Conservation (phyloP, 192 early-diverging fungal genomes). For the Gaertneriomyces sp. region DNA sequence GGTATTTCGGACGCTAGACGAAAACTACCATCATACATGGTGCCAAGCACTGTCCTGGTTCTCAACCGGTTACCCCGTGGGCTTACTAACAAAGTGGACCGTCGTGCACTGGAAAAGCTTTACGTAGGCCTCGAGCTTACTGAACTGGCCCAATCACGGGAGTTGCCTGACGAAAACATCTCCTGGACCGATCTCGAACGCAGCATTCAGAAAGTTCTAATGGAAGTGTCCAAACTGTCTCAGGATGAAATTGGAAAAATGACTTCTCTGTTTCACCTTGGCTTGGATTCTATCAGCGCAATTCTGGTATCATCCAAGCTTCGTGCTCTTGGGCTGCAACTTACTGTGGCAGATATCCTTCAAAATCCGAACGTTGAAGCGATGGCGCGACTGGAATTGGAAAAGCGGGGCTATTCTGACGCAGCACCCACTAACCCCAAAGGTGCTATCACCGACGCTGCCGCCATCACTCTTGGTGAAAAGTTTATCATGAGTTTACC, state of each 20-base stretch:
- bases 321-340: constrained; percentile 1
- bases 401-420: not conserved
- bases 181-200: constrained; percentile 1
- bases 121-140: constrained; percentile 1
- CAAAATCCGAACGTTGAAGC: constrained; percentile 8
- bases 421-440: too few species aligned
- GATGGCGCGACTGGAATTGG: constrained; percentile 5
- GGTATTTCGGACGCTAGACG: not conserved
- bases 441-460: not conserved
- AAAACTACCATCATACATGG: constrained; percentile 15
- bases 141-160: not conserved
- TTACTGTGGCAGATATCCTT: constrained; percentile 21
- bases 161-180: not conserved
- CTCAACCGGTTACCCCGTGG: constrained; percentile 12
- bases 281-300: constrained; percentile 22
- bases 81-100: constrained; percentile 1
- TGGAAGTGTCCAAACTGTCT: not conserved
- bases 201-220: not conserved
- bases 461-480: not conserved
- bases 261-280: constrained; percentile 16
- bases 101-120: not conserved
- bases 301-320: constrained; percentile 11
- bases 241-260: constrained; percentile 7
- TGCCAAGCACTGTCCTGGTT: constrained; percentile 5
- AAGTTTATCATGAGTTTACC: too few species aligned